These are phyloP conservation scores for Tuber magnatum DNA, from an alignment of 495 filamentous ascomycete genomes.

Conservation along the genomic window DNA sequence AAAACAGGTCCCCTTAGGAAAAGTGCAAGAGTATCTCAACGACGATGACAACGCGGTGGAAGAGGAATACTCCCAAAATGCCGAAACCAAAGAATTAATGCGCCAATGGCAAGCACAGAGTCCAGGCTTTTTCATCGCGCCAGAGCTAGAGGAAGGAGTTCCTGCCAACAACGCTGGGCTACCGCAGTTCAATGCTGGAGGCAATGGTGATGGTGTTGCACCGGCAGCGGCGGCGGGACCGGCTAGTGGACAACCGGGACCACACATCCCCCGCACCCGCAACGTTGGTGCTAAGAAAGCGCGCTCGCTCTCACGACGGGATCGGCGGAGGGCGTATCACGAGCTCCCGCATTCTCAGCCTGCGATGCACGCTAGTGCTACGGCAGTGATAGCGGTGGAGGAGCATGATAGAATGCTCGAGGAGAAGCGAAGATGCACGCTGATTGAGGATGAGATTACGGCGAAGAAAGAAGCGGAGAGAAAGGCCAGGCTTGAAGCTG, in stretches of 20 bases:
- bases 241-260: neutral
- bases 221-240: neutral
- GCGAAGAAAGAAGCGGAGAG: slow-evolving; percentile 38
- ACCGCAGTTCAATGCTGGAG: neutral
- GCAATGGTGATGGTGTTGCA: neutral
- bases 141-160: neutral
- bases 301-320: slow-evolving; percentile 45
- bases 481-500: slow-evolving; percentile 11
- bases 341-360: slow-evolving; percentile 47
- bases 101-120: neutral
- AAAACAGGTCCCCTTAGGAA: neutral
- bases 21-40: neutral
- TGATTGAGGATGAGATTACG: slow-evolving; percentile 44
- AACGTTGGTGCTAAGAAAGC: slow-evolving; percentile 48
- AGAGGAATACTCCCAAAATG: neutral
- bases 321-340: slow-evolving; percentile 48
- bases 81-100: neutral
- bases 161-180: neutral
- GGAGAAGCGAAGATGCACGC: slow-evolving; percentile 43
- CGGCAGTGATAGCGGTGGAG: slow-evolving; percentile 41
- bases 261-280: slow-evolving; percentile 29
- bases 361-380: slow-evolving; percentile 40
- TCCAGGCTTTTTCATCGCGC: neutral
- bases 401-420: slow-evolving; percentile 42
- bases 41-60: neutral